Base-by-base conservation (phyloP, 2,329 filamentous ascomycete genomes). In the Pleurostoma richardsiae region DNA sequence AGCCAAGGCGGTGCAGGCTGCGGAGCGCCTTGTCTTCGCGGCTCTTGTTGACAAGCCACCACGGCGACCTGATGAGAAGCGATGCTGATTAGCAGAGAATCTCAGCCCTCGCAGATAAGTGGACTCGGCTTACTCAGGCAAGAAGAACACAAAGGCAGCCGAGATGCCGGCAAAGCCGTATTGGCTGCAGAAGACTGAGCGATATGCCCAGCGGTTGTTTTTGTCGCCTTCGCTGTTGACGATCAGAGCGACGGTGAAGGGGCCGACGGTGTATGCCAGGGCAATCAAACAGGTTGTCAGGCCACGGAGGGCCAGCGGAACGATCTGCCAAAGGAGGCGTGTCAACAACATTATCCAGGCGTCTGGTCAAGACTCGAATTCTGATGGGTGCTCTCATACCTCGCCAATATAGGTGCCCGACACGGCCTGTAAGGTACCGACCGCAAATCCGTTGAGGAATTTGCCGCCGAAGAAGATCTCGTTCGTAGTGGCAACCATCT, bases 401-500 rank as follows among this genome's bases (percentile, higher is more conserved):
- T 56, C 54, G 28, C 46, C 48, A 29, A 57, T 51, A 41, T 57
- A 56, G 8, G 48, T 45, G 6, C 54, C 44, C 10, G 45, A 43
- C 4, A 54, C 42, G 5, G 54, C 43, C 8, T 39, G 29, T 3
- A 56, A 10, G 8, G 49, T 40, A 10, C 53, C 54, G 10, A 45
- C 52, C 0, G 61, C 58, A 44, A 67, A 64, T 4, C 65, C 66
- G 41, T 67, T 66, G 28, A 69, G 44, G 42, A 66, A 65, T 47
- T 68, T 69, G 31, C 64, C 65, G 8, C 57, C 62, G 31, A 67
- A 67, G 50, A 68, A 67, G 36, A 66, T 49, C n/a, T 54, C 57
- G 29, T 65, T 63, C 0, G 60, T 60, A 4, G 64, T 67, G 3
- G 66, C 54, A 8, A 64, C 53, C 38, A 68, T 64, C 51, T 68